Evolutionary conservation across 345 rosid genomes (phyloP).

Genomic region (Citrus sp.): DNA sequence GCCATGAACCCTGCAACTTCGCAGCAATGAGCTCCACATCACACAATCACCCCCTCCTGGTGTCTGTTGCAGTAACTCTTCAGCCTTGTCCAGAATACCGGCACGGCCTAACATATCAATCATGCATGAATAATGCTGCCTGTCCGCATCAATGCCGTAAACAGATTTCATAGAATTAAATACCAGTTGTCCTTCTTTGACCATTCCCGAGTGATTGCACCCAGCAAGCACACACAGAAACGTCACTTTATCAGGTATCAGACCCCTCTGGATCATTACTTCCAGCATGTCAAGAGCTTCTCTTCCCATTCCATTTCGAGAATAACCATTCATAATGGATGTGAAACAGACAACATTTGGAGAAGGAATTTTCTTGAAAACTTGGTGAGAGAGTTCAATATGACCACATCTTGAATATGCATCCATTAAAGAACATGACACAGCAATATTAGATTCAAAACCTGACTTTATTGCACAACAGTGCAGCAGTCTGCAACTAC

Average conservation of each 20-base stretch:
- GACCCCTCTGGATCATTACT: slow-evolving; percentile 47
- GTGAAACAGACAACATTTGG: slow-evolving; percentile 69
- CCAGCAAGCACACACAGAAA: slow-evolving; percentile 61
- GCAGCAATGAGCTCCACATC: slow-evolving; percentile 77
- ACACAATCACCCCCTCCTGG: slow-evolving; percentile 47
- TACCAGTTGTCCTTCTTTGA: slow-evolving; percentile 56
- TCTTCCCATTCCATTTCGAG: slow-evolving; percentile 68
- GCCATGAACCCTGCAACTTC: slow-evolving; percentile 62
- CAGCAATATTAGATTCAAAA: slow-evolving; percentile 54
- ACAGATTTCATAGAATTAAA: slow-evolving; percentile 44
- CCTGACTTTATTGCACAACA: slow-evolving; percentile 60
- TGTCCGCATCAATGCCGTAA: slow-evolving; percentile 47
- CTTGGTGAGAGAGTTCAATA: slow-evolving; percentile 41
- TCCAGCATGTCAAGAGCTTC: slow-evolving; percentile 54
- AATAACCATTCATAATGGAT: slow-evolving; percentile 58
- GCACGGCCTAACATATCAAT: slow-evolving; percentile 78
- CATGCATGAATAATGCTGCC: slow-evolving; percentile 70
- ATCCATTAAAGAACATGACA: slow-evolving; percentile 69
- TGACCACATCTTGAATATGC: slow-evolving; percentile 67
- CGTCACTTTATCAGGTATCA: slow-evolving; percentile 68
- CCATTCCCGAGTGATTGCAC: slow-evolving; percentile 76
- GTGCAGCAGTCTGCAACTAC: slow-evolving; percentile 46
- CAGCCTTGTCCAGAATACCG: slow-evolving; percentile 66
- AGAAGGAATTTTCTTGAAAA: slow-evolving; percentile 45
- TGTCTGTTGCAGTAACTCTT: slow-evolving; percentile 48